phyloP scores from a whole-genome alignment of 768 basidiomycete genomes.

The Tricholoma terreum region DNA sequence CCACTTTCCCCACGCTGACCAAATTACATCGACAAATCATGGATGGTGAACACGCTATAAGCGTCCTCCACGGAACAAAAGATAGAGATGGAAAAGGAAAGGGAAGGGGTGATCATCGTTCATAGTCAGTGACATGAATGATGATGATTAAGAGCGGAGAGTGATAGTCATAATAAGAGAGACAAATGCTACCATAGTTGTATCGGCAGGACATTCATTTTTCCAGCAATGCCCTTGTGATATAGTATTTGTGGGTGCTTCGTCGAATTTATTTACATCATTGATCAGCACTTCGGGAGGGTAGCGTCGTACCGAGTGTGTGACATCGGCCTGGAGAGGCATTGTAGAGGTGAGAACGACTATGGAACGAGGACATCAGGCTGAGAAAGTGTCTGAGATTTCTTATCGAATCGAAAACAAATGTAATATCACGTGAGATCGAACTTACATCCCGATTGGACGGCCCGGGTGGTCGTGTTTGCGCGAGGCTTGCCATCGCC shows the following conservation, averaged over 20 bases:
- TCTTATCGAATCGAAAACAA: neutral
- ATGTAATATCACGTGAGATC: conserved; percentile 19
- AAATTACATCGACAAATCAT: neutral
- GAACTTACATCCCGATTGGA: conserved; percentile 10
- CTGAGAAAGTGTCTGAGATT: neutral
- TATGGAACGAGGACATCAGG: neutral
- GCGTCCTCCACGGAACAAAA: neutral
- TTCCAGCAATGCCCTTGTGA: too few species aligned
- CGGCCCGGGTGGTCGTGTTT: conserved; percentile 11
- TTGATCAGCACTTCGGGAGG: neutral
- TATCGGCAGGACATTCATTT: too few species aligned
- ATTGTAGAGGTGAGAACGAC: neutral
- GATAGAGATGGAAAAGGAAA: neutral
- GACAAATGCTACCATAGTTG: too few species aligned
- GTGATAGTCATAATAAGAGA: too few species aligned
- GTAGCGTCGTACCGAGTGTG: neutral
- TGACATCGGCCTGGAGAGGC: neutral
- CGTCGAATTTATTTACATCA: too few species aligned
- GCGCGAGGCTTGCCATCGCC: conserved; percentile 24
- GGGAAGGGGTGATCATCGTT: neutral
- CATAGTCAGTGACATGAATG: neutral
- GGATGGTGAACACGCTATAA: neutral
- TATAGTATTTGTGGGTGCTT: neutral
- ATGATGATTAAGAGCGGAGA: too few species aligned
- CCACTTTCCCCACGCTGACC: neutral